Conservation (phyloP, 2,329 filamentous ascomycete genomes). For the Scytalidium lignicola region DNA sequence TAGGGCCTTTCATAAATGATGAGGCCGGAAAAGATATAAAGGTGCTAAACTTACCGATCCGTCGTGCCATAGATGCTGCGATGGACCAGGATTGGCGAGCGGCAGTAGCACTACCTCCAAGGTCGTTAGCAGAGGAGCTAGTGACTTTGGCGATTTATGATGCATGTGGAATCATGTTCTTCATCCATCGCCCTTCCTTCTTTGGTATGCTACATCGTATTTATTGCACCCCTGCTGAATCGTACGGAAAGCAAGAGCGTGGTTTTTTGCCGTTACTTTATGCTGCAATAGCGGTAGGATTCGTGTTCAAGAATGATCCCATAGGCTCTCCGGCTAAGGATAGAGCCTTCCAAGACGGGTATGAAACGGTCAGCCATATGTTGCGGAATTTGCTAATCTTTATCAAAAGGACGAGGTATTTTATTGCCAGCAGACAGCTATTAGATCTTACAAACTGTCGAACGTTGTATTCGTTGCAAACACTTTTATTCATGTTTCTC, state of each 20-base stretch:
- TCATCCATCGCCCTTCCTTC: conserved; percentile 75
- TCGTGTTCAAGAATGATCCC: conserved; percentile 36
- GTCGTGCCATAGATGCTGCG: conserved; percentile 43
- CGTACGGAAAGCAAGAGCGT: conserved; percentile 56
- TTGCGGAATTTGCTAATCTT: background rate
- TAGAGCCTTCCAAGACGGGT: background rate
- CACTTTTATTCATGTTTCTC: conserved; percentile 69
- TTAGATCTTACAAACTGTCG: conserved; percentile 61
- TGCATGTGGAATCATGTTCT: conserved; percentile 53
- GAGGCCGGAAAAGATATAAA: conserved; percentile 54
- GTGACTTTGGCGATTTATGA: conserved; percentile 51
- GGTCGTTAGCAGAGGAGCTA: conserved; percentile 45
- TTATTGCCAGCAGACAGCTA: conserved; percentile 57
- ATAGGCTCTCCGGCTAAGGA: background rate
- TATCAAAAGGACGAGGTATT: conserved; percentile 61
- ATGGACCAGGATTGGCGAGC: conserved; percentile 34
- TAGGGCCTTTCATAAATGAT: conserved; percentile 59
- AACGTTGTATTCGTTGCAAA: conserved; percentile 66
- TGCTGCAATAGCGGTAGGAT: conserved; percentile 63
- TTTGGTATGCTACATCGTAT: conserved; percentile 68
- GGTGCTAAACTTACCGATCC: conserved; percentile 3
- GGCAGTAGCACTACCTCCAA: conserved; percentile 60
- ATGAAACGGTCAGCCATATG: background rate
- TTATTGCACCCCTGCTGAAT: conserved; percentile 63
- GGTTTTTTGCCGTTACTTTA: conserved; percentile 64